Evolutionary conservation across 2,329 filamentous ascomycete genomes (phyloP), one percentile per base, ranked within the genome.

Genomic region (Trichoderma semiorbis): DNA sequence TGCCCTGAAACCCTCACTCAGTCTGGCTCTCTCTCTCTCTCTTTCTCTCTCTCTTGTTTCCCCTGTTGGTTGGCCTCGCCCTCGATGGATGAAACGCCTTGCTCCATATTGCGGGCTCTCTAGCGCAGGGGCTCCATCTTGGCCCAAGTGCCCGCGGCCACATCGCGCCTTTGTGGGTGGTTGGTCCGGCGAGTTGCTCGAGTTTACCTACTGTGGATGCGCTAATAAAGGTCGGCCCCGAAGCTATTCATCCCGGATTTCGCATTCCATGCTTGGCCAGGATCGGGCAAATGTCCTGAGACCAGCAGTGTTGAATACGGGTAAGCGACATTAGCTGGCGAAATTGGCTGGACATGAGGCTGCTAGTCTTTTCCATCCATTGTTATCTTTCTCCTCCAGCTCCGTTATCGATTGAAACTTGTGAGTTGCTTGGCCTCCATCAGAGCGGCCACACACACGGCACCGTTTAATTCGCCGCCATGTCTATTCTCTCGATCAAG

Each of bases 311-410:
- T 24, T 60, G 30, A 24, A 14, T 53, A 30, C 26, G 14, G 57
- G 43, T 70, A 70, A 70, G 68, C 68, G 68, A 70, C 32, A 70
- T 70, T 70, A 60, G 36, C 67, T 36, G 43, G n/a, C 6, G 64
- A 65, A 50, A 65, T 65, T 65, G 62, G 39, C 39, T 18, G 47
- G 10, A 2, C 24, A 14, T 7, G 14, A 36, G 34, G 34, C 34
- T 36, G 34, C 34, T 36, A 36, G 34, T 36, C 6, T 36, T 36
- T 36, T 32, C 18, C 26, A 16, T 5, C 16, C 10, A 47, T 43
- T 12, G 24, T 30, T 28, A 21, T 43, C 32, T 55, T 67, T 21
- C 47, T 14, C 50, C 47, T 53, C 36, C 39, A n/a, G 39, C 39
- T n/a, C 18, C 24, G 32, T 69, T 47, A 60, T 60, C 36, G 65